A percentile compares a stretch with the other conserved stretches of the same genome.
Conservation (phyloP, 768 basidiomycete species). For the Hypholoma sublateritium region DNA sequence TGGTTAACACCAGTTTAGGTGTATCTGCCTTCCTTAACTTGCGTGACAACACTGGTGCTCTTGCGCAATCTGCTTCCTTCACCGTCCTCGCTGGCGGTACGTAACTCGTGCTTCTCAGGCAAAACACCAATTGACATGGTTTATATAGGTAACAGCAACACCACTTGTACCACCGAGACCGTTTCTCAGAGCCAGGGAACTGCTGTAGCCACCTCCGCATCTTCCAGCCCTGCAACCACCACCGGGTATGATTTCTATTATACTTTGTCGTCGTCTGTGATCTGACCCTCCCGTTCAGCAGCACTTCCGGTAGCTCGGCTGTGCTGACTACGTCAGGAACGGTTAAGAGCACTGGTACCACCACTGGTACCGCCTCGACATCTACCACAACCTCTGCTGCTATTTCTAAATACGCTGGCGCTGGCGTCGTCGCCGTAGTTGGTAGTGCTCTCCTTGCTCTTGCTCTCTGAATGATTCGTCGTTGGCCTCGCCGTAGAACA, state of each 20-base stretch:
- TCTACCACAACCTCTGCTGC: slow-evolving; percentile 12
- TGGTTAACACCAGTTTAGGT: slow-evolving; percentile 10
- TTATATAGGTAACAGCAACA: slow-evolving; percentile 7
- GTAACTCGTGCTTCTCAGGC: slow-evolving; percentile 1
- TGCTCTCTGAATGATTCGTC: slow-evolving; percentile 6
- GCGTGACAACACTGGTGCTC: slow-evolving; percentile 21
- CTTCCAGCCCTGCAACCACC: background rate
- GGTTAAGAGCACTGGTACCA: slow-evolving; percentile 1
- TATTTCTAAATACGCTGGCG: slow-evolving; percentile 18
- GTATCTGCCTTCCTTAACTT: slow-evolving; percentile 23
- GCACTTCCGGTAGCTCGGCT: background rate
- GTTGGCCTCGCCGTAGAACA: background rate
- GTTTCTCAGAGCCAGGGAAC: slow-evolving; percentile 10
- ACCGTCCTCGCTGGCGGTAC: slow-evolving; percentile 19
- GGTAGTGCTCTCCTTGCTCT: slow-evolving; percentile 21
- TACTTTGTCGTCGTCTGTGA: background rate
- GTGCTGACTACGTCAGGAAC: slow-evolving; percentile 1
- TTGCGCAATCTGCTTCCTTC: slow-evolving; percentile 27
- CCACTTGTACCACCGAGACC: slow-evolving; percentile 19
- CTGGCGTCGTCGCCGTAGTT: slow-evolving; percentile 21
- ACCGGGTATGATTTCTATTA: background rate
- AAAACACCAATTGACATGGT: background rate
- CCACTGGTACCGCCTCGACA: background rate
- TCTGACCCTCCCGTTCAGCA: background rate
- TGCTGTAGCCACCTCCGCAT: slow-evolving; percentile 3